These are phyloP conservation scores for Lunularia cruciata DNA, from an alignment of 225 moss, liverwort and hornwort species.

Conservation along the genomic window DNA sequence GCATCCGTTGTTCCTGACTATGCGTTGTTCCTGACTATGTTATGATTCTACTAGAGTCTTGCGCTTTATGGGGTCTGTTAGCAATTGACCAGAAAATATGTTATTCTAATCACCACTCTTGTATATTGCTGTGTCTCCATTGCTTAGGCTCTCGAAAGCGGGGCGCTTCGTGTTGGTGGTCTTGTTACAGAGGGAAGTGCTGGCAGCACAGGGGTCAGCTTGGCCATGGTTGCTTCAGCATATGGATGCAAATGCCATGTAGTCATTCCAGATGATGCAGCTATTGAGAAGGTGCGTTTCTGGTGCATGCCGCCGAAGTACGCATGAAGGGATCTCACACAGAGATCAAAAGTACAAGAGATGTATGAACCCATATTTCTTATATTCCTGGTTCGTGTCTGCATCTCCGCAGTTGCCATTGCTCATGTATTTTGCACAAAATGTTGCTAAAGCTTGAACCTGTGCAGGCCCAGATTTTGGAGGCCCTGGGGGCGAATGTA, in stretches of 20 bases:
- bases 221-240: conserved; percentile 89
- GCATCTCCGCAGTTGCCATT: not conserved
- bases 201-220: conserved; percentile 94
- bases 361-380: too few relatives aligned
- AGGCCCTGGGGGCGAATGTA: conserved; percentile 87
- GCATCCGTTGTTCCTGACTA: too few relatives aligned
- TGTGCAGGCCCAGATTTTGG: conserved; percentile 79
- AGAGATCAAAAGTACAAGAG: not conserved
- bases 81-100: too few relatives aligned
- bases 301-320: not conserved
- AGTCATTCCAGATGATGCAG: conserved; percentile 96
- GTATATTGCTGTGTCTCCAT: too few relatives aligned
- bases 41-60: too few relatives aligned
- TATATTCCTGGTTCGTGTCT: too few relatives aligned
- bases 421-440: too few relatives aligned
- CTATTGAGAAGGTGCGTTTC: conserved; percentile 74
- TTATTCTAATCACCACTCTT: too few relatives aligned
- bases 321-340: not conserved
- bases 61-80: too few relatives aligned
- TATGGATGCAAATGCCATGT: conserved; percentile 90
- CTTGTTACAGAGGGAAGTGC: conserved; percentile 94
- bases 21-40: too few relatives aligned
- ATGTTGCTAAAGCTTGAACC: not conserved
- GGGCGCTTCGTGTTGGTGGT: conserved; percentile 74
- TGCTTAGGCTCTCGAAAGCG: conserved; percentile 76